Conservation (phyloP, 345 rosid species). For the Linum trigynum region DNA sequence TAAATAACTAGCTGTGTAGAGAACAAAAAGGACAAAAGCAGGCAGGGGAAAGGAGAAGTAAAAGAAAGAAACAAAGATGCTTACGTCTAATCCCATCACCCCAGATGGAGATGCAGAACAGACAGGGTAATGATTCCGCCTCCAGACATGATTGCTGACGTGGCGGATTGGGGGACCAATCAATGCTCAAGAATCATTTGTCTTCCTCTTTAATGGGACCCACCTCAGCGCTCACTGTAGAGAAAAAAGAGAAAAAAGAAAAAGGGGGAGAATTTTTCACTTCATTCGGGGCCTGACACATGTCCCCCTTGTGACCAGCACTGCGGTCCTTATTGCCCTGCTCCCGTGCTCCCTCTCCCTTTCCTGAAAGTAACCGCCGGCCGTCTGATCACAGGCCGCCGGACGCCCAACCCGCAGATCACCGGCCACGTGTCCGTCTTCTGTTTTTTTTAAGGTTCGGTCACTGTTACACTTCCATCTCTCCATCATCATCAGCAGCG, state of each 20-base stretch:
- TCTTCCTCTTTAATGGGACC: conserved; percentile 2
- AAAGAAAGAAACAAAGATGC: background rate
- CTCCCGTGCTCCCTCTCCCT: background rate
- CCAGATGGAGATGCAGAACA: background rate
- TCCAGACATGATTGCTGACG: conserved; percentile 15
- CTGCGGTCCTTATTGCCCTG: background rate
- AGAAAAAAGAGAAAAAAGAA: conserved; percentile 21
- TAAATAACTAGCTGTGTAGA: too few relatives aligned
- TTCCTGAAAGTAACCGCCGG: conserved; percentile 17
- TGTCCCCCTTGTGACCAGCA: conserved; percentile 38
- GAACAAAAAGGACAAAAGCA: too few relatives aligned
- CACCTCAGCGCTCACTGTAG: conserved; percentile 1
- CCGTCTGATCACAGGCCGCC: conserved; percentile 20
- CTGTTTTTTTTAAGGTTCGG: background rate
- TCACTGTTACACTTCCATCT: background rate
- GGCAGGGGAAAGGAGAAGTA: too few relatives aligned
- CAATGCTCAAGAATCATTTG: conserved; percentile 7
- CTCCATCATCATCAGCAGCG: conserved; percentile 1
- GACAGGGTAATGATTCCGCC: conserved; percentile 23
- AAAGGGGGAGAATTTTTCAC: too few relatives aligned
- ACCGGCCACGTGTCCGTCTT: conserved; percentile 19
- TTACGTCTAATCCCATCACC: conserved; percentile 28
- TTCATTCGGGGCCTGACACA: conserved; percentile 20
- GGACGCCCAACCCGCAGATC: conserved; percentile 13
- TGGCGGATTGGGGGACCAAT: conserved; percentile 13